Conservation (phyloP, 306 rosid genomes). For the Glycyrrhiza uralensis region DNA sequence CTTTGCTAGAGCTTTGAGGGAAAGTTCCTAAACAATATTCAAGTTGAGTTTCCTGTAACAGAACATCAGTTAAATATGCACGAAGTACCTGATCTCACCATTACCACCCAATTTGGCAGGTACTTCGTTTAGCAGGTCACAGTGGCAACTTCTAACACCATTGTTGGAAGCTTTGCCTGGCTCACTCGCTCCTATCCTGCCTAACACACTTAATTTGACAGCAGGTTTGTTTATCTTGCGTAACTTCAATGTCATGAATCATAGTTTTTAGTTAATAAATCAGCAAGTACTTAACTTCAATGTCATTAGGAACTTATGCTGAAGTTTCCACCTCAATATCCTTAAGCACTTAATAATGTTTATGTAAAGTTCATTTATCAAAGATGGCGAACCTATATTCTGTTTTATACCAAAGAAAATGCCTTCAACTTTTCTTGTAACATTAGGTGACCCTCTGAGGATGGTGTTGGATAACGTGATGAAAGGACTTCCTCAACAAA, state of each 20-base stretch:
- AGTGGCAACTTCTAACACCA: conserved; percentile 47
- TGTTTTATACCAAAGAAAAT: conserved; percentile 20
- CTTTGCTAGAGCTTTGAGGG: not conserved
- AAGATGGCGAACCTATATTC: not conserved
- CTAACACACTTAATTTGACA: conserved; percentile 48
- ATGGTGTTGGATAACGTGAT: conserved; percentile 41
- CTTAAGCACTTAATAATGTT: not conserved
- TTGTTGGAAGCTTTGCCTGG: conserved; percentile 58
- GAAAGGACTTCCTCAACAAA: conserved; percentile 56
- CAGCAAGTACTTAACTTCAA: not conserved
- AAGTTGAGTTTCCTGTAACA: conserved; percentile 22
- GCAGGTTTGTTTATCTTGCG: conserved; percentile 59
- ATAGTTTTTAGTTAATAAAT: not conserved
- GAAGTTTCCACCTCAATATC: not conserved
- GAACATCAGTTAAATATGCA: not conserved
- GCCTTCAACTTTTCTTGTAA: conserved; percentile 30
- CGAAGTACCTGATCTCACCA: conserved; percentile 10
- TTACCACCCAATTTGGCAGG: conserved; percentile 47
- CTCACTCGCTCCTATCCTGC: conserved; percentile 46
- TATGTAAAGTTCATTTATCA: not conserved
- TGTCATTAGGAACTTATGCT: not conserved
- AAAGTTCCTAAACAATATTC: not conserved
- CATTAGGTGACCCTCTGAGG: conserved; percentile 55
- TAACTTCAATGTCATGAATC: too few relatives aligned
- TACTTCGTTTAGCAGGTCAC: conserved; percentile 73